Evolutionary conservation across 2,329 filamentous ascomycete species (phyloP), one percentile per base, ranked within the genome.

Genomic region (Penicillium glabrum): DNA sequence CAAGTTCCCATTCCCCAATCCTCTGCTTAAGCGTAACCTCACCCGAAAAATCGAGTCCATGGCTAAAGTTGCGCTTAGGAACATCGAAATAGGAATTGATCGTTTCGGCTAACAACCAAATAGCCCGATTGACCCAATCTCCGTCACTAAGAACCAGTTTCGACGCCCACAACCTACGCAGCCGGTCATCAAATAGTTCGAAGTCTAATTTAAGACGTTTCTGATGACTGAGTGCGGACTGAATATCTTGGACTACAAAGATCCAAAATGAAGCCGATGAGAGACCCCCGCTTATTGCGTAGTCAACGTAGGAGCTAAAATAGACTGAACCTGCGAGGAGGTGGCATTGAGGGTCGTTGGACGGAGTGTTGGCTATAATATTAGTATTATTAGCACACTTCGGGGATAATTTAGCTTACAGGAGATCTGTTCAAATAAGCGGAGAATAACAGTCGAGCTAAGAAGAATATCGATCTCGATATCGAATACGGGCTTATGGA

Each of bases 401-500:
- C n/a, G 26, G 31, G 31, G 26, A 21, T 21, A 29, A 26, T 10
- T 24, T 24, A 11, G 63, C 68, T 41, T 57, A 73, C 70, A 71
- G 24, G 71, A 72, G 33, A 73, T 67, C 53, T 72, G 70, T 49
- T 73, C 71, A 43, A 72, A 72, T 26, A 72, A 72, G 35, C 70
- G 70, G 9, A 73, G 63, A 41, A 72, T 72, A 3, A 72, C 69
- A 1, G 71, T 72, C 6, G 70, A 72, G 1, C 69, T 67, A 9
- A 73, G 68, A 14, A 73, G 65, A 21, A 71, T 68, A 24, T 73
- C 71, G 41, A 73, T 68, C 13, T 65, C 64, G 35, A 69, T 72
- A 13, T 67, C 60, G 31, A 64, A 69, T 29, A 70, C 64, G 21
- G 61, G 63, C 35, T 68, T 71, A 47, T 71, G 69, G 19, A 73